A percentile compares a stretch with the other conserved stretches of the same genome.
Conservation (phyloP, 306 rosid genomes). For the Begonia masoniana region DNA sequence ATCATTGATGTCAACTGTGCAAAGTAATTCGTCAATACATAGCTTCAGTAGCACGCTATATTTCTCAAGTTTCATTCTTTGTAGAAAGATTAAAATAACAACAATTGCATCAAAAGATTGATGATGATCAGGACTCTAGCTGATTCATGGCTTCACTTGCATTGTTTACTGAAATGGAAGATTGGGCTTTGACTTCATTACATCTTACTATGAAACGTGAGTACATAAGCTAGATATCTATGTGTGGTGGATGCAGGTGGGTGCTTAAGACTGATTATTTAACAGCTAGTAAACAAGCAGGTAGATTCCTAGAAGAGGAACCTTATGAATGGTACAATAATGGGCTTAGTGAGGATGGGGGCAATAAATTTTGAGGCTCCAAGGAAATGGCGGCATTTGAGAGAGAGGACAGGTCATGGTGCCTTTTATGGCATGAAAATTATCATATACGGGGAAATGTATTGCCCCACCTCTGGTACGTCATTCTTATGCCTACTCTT, state of each 20-base stretch:
- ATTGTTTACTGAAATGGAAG: no score
- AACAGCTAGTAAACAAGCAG: slow-evolving; percentile 55
- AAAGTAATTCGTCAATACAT: no score
- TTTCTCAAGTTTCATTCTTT: no score
- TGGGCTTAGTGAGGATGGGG: slow-evolving; percentile 77
- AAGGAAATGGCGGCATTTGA: slow-evolving; percentile 81
- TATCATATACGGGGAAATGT: slow-evolving; percentile 69
- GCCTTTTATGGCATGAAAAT: slow-evolving; percentile 70
- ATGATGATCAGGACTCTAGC: no score
- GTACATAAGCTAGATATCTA: neutral
- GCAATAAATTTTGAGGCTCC: slow-evolving; percentile 91
- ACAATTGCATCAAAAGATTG: no score
- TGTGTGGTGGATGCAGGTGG: slow-evolving; percentile 52
- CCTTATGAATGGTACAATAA: slow-evolving; percentile 79
- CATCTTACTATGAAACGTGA: no score
- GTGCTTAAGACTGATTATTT: slow-evolving; percentile 76
- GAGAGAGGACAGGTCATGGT: slow-evolving; percentile 77
- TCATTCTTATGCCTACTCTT: neutral
- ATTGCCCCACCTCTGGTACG: slow-evolving; percentile 82
- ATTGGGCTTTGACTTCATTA: no score
- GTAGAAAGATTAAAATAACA: no score
- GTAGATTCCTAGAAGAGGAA: slow-evolving; percentile 57
- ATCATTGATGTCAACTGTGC: no score
- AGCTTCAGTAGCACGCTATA: no score
- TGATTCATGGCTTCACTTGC: no score